Percentiles rank a stretch among this genome's conserved stretches.
Conservation (phyloP, 2,329 filamentous ascomycete genomes). For the Cadophora malorum region DNA sequence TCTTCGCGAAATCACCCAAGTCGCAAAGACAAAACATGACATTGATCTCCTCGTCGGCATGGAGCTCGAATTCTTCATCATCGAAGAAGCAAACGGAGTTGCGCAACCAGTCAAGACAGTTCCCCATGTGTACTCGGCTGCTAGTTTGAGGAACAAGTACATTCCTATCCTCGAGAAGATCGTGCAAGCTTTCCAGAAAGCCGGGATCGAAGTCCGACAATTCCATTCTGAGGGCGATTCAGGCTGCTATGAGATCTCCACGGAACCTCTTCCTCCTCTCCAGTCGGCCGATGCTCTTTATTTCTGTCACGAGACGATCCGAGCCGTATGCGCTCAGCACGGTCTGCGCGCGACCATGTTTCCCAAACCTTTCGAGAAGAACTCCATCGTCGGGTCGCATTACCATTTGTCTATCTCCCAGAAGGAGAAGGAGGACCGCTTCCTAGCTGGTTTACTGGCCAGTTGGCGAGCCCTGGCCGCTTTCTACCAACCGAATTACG, state of each 20-base stretch:
- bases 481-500: constrained; percentile 68
- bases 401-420: constrained; percentile 69
- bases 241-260: constrained; percentile 78
- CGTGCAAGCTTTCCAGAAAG: constrained; percentile 60
- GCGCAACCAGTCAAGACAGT: constrained; percentile 47
- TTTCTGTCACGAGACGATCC: constrained; percentile 72
- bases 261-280: constrained; percentile 66
- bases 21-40: constrained; percentile 54
- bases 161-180: constrained; percentile 70
- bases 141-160: constrained; percentile 68
- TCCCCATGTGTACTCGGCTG: constrained; percentile 57
- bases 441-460: constrained; percentile 73
- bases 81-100: constrained; percentile 48
- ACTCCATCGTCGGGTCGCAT: constrained; percentile 70
- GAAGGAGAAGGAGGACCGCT: constrained; percentile 60
- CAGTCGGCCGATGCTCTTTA: constrained; percentile 74
- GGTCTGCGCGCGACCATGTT: constrained; percentile 73
- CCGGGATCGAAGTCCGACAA: constrained; percentile 67
- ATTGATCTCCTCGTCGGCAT: constrained; percentile 73
- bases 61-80: constrained; percentile 79
- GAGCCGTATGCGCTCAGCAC: constrained; percentile 65
- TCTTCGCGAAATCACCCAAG: constrained; percentile 59
- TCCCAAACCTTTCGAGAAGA: constrained; percentile 67
- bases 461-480: constrained; percentile 70
- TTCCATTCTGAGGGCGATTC: constrained; percentile 75